phyloP scores from a whole-genome alignment of 192 early-diverging fungal genomes.

The Podochytrium sp. region DNA sequence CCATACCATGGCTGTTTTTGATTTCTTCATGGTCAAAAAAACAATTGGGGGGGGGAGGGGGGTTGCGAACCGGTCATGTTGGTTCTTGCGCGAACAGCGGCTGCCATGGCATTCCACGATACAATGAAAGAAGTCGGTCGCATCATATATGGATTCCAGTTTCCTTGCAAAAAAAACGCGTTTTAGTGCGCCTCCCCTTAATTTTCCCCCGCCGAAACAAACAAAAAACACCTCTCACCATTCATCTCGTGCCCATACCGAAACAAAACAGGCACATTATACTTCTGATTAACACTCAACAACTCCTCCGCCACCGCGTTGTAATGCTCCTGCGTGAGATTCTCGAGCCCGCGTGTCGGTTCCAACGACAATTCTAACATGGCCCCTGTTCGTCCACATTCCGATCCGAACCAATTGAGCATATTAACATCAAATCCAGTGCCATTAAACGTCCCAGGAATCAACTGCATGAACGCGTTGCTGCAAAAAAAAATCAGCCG shows the following conservation, averaged over 20 bases:
- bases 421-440: conserved; percentile 4
- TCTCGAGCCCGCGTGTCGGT: conserved; percentile 8
- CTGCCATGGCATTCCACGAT: conserved; percentile 34
- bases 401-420: conserved; percentile 44
- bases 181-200: too few relatives aligned
- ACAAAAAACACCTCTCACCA: conserved; percentile 26
- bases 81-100: conserved; percentile 34
- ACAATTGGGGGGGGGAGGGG: background rate
- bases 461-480: conserved; percentile 38
- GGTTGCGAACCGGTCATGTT: conserved; percentile 46
- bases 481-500: background rate
- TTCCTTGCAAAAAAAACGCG: conserved; percentile 17
- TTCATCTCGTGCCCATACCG: conserved; percentile 57
- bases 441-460: background rate
- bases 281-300: conserved; percentile 29
- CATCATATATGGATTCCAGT: conserved; percentile 34
- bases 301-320: conserved; percentile 30
- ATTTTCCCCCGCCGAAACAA: too few relatives aligned
- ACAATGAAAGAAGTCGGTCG: conserved; percentile 33
- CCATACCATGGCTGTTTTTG: conserved; percentile 49
- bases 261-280: conserved; percentile 44
- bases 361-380: conserved; percentile 45
- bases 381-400: conserved; percentile 27
- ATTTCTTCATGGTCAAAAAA: background rate
- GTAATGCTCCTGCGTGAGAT: conserved; percentile 27